Evolutionary conservation across 192 early-diverging fungal genomes (phyloP).

Genomic region (Coemansia aciculifera): DNA sequence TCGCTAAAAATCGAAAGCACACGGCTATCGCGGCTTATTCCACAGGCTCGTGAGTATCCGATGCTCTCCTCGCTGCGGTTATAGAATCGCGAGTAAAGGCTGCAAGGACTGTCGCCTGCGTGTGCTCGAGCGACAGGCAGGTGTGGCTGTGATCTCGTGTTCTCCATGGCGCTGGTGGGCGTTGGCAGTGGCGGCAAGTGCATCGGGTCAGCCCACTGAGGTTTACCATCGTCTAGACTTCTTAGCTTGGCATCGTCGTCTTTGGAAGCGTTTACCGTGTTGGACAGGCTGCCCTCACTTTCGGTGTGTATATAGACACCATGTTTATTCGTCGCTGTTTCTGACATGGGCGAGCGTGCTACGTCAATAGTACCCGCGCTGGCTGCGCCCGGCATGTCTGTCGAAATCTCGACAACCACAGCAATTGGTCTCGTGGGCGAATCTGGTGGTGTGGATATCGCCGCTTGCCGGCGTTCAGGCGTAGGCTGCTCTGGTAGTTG

Average conservation of each 20-base stretch:
- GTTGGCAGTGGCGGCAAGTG: neutral
- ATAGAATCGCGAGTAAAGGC: neutral
- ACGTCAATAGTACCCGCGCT: slow-evolving; percentile 2
- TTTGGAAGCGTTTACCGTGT: neutral
- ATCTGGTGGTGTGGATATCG: slow-evolving; percentile 26
- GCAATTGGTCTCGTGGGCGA: slow-evolving; percentile 19
- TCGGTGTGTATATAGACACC: neutral
- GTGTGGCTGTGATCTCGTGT: neutral
- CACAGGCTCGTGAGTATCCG: slow-evolving; percentile 1
- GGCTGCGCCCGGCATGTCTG: slow-evolving; percentile 9
- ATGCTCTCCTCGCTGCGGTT: slow-evolving; percentile 15
- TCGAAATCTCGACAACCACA: slow-evolving; percentile 8
- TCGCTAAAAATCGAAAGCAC: slow-evolving; percentile 34
- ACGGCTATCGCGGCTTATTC: slow-evolving; percentile 17
- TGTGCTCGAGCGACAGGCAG: neutral
- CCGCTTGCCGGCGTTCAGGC: neutral
- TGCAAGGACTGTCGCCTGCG: neutral
- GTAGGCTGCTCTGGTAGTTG: neutral
- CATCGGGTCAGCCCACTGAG: neutral
- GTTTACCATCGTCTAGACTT: neutral
- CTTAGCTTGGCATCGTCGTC: neutral
- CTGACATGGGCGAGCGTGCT: neutral
- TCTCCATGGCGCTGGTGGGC: neutral
- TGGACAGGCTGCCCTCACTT: neutral
- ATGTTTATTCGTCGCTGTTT: neutral